phyloP scores from a whole-genome alignment of 352 stramenopile genomes.

The Pythium biforme region DNA sequence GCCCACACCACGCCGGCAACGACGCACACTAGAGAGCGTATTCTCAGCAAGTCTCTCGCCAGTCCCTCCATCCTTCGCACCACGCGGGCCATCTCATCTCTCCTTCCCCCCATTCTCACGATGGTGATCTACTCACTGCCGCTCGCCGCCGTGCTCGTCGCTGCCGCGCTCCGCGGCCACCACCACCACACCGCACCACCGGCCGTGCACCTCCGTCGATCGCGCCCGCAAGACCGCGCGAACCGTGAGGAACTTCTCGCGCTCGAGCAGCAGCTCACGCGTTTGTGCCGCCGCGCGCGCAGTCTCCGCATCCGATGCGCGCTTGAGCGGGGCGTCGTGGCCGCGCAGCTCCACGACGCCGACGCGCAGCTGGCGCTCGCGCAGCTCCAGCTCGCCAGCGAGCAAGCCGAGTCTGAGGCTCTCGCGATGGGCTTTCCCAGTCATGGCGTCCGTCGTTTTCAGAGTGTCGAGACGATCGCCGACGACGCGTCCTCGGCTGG shows the following conservation, averaged over 20 bases:
- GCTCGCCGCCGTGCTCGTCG: constrained; percentile 3
- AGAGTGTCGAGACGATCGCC: too few species aligned
- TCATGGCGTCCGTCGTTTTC: too few species aligned
- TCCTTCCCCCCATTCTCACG: neutral
- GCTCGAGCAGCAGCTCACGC: neutral
- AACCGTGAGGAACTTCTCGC: neutral
- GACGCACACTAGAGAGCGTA: too few species aligned
- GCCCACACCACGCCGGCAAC: too few species aligned
- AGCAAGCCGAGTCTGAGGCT: too few species aligned
- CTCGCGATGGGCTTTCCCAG: neutral
- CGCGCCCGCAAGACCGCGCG: too few species aligned
- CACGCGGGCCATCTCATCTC: too few species aligned
- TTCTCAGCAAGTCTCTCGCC: too few species aligned
- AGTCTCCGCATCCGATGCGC: neutral
- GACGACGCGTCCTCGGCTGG: neutral
- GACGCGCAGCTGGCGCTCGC: constrained; percentile 1
- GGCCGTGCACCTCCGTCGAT: neutral
- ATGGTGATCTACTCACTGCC: constrained; percentile 4
- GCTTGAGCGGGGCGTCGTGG: neutral
- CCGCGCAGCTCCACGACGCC: constrained; percentile 3
- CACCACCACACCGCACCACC: neutral
- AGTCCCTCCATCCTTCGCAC: too few species aligned
- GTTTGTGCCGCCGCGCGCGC: neutral
- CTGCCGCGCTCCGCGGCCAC: neutral
- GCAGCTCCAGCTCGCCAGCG: neutral